phyloP scores from a whole-genome alignment of 495 filamentous ascomycete genomes.

The Podospora tetraspora region DNA sequence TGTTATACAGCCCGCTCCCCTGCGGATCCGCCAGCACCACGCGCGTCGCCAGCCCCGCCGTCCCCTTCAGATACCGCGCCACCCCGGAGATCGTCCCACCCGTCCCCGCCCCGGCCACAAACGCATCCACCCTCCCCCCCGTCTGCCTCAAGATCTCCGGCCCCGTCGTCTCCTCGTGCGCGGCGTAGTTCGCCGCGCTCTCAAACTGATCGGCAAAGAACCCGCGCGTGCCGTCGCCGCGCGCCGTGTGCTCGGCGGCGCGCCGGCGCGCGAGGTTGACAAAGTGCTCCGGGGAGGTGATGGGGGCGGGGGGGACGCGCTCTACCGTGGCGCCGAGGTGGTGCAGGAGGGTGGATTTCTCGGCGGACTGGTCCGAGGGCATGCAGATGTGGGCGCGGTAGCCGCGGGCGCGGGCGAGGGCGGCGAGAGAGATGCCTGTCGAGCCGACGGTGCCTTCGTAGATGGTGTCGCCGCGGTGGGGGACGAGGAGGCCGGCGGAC shows the following conservation, averaged over 20 bases:
- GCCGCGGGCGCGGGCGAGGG: slow-evolving; percentile 78
- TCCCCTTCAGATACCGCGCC: slow-evolving; percentile 71
- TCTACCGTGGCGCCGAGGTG: slow-evolving; percentile 89
- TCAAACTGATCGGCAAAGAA: slow-evolving; percentile 99
- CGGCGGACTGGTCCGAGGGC: slow-evolving; percentile 83
- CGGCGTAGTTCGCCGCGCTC: slow-evolving; percentile 75
- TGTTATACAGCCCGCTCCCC: slow-evolving; percentile 89
- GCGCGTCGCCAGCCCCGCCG: slow-evolving; percentile 42
- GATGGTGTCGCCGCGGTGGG: slow-evolving; percentile 81
- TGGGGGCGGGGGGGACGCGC: slow-evolving; percentile 82
- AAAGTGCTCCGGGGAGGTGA: slow-evolving; percentile 84
- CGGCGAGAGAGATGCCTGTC: slow-evolving; percentile 89
- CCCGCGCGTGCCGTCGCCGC: slow-evolving; percentile 47
- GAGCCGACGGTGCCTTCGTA: slow-evolving; percentile 97
- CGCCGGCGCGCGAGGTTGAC: slow-evolving; percentile 85
- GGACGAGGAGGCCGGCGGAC: slow-evolving; percentile 66
- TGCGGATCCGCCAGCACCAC: slow-evolving; percentile 91
- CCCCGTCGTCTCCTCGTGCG: slow-evolving; percentile 77
- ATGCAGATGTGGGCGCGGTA: slow-evolving; percentile 96
- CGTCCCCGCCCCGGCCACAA: slow-evolving; percentile 92
- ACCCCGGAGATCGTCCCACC: slow-evolving; percentile 91
- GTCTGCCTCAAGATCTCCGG: slow-evolving; percentile 85
- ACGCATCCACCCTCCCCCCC: slow-evolving; percentile 72
- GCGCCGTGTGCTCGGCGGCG: slow-evolving; percentile 60
- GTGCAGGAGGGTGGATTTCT: slow-evolving; percentile 83